Percentiles rank a stretch among this genome's conserved stretches.
Conservation (phyloP, 441 rosid genomes). For the Gossypium davidsonii region DNA sequence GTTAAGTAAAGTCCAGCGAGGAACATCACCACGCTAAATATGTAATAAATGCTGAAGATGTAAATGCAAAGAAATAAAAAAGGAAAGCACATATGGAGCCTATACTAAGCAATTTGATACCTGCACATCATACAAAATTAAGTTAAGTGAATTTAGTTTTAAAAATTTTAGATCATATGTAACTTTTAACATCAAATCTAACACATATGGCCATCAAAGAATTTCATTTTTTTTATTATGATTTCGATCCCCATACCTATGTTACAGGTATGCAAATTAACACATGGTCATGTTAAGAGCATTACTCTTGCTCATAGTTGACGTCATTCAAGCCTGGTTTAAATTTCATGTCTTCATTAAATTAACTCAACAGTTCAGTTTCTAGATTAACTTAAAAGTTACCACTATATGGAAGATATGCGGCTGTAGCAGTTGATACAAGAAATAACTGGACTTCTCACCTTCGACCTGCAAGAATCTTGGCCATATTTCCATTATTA, state of each 20-base stretch:
- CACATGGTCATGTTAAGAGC: slow-evolving; percentile 4
- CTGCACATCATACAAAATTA: not conserved
- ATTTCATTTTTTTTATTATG: no score
- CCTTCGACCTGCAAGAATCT: slow-evolving; percentile 98
- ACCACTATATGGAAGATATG: not conserved
- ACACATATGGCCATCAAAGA: not conserved
- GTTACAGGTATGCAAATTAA: not conserved
- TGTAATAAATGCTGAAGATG: not conserved
- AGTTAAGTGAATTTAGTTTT: no score
- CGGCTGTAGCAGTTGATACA: not conserved
- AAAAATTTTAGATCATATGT: not conserved
- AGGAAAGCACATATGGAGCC: not conserved
- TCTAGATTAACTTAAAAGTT: not conserved
- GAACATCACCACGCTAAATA: not conserved
- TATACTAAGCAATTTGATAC: not conserved
- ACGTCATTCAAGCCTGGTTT: not conserved
- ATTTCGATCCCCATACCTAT: not conserved
- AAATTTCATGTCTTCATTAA: not conserved
- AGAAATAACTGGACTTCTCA: slow-evolving; percentile 29
- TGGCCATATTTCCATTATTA: slow-evolving; percentile 98
- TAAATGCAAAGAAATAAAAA: not conserved
- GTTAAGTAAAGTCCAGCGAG: slow-evolving; percentile 6
- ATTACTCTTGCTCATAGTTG: not conserved
- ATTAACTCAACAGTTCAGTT: not conserved
- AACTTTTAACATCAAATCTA: not conserved